phyloP scores from a whole-genome alignment of 2,329 filamentous ascomycete species.

The Exophiala bonariae region DNA sequence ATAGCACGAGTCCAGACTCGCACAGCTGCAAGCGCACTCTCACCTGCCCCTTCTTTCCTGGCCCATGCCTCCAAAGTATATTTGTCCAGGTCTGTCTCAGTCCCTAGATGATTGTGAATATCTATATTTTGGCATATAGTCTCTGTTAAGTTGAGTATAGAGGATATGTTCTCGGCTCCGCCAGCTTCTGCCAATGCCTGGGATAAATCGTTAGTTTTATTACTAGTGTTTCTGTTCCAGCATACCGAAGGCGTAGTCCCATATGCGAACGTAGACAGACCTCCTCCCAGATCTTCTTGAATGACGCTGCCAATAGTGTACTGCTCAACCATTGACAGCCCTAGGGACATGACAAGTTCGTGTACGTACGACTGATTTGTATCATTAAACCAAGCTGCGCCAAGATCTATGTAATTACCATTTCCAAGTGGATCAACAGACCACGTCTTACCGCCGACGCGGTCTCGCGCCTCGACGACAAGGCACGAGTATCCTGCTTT shows the following conservation, averaged over 20 bases:
- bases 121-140: conserved; percentile 36
- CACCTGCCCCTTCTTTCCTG: neutral
- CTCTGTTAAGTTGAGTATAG: conserved; percentile 39
- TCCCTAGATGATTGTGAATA: neutral
- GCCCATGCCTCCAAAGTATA: neutral
- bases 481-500: conserved; percentile 33
- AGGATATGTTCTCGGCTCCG: conserved; percentile 31
- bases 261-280: no score
- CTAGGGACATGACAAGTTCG: conserved; percentile 34
- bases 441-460: conserved; percentile 44
- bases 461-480: conserved; percentile 42
- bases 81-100: conserved; percentile 4
- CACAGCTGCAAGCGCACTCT: conserved; percentile 37
- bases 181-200: conserved; percentile 13
- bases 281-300: no score
- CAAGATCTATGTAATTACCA: conserved; percentile 42
- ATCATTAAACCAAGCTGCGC: conserved; percentile 63
- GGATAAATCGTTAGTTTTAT: no score
- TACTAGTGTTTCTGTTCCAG: no score
- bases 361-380: no score
- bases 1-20: conserved; percentile 52
- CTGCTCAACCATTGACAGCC: conserved; percentile 49
- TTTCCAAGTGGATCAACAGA: conserved; percentile 23
- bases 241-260: no score
- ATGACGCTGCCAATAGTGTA: no score